These are phyloP conservation scores for Phytophthora hybrid DNA, from an alignment of 352 stramenopile species.

Conservation along the genomic window DNA sequence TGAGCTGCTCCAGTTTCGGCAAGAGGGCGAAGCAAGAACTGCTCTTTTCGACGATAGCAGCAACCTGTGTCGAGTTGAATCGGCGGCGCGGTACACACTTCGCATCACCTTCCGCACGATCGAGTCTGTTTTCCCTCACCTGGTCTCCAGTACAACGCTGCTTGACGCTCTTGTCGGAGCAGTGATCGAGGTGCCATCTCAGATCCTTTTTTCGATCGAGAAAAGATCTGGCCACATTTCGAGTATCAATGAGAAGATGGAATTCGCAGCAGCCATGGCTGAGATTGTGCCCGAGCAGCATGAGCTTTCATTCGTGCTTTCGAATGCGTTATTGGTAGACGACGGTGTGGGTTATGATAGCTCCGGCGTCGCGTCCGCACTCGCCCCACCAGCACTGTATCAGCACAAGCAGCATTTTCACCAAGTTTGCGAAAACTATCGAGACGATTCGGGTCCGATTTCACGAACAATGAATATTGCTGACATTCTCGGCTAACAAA, in stretches of 20 bases:
- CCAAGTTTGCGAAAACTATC: not conserved
- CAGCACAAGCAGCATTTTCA: not conserved
- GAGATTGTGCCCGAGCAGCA: conserved; percentile 7
- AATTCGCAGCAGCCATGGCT: conserved; percentile 15
- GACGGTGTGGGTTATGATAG: conserved; percentile 3
- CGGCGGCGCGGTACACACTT: not conserved
- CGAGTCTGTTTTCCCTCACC: conserved; percentile 1
- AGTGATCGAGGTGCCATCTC: conserved; percentile 9
- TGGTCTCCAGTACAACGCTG: not conserved
- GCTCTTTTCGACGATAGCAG: not conserved
- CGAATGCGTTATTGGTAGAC: conserved; percentile 2
- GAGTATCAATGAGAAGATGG: conserved; percentile 20
- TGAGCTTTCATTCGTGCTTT: conserved; percentile 22
- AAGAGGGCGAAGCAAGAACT: not conserved
- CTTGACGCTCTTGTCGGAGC: conserved; percentile 5
- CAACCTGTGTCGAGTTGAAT: not conserved
- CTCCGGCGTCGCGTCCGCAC: not conserved
- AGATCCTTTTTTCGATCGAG: conserved; percentile 24
- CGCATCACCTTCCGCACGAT: conserved; percentile 1
- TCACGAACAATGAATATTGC: conserved; percentile 4
- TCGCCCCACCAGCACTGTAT: not conserved
- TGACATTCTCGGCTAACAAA: not conserved
- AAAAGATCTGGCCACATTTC: conserved; percentile 1
- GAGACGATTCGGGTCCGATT: not conserved
- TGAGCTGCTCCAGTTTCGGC: not conserved